Evolutionary conservation across 305 asterid genomes (phyloP).

Genomic region (Fraxinus ornus): DNA sequence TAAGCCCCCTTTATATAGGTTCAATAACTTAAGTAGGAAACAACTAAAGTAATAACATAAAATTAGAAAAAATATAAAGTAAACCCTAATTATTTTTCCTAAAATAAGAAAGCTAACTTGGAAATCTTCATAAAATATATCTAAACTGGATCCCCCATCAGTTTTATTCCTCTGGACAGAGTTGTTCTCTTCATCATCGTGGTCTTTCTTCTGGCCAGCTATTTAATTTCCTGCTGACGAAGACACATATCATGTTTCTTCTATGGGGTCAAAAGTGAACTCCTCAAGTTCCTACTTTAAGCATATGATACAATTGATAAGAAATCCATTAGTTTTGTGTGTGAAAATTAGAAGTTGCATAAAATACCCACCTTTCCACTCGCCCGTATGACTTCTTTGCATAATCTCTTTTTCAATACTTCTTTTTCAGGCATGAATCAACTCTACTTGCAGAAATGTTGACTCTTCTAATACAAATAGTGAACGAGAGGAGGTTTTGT

Average conservation of each 20-base stretch:
- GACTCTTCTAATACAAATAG: constrained; percentile 78
- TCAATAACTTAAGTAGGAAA: neutral
- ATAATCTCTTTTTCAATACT: constrained; percentile 17
- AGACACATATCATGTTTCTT: neutral
- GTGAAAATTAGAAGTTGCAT: neutral
- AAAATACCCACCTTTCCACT: neutral
- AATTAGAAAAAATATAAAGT: neutral
- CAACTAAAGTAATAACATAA: neutral
- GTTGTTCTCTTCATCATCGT: neutral
- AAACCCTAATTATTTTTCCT: neutral
- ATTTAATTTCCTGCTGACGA: neutral
- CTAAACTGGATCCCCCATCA: neutral
- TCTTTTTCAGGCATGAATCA: constrained; percentile 72
- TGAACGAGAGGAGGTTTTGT: constrained; percentile 86
- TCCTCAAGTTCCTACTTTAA: neutral
- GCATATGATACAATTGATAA: neutral
- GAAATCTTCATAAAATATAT: neutral
- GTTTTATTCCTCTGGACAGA: neutral
- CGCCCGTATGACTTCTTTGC: constrained; percentile 5
- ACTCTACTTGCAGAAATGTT: constrained; percentile 79
- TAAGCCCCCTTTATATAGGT: neutral
- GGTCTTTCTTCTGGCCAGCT: neutral
- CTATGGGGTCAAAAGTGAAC: neutral
- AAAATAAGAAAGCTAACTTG: neutral
- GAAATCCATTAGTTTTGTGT: neutral